Evolutionary conservation across 1,139 yeast genomes (phyloP), one percentile per base, ranked within the genome.

Genomic region (Kurtzmaniella quercitrusa): DNA sequence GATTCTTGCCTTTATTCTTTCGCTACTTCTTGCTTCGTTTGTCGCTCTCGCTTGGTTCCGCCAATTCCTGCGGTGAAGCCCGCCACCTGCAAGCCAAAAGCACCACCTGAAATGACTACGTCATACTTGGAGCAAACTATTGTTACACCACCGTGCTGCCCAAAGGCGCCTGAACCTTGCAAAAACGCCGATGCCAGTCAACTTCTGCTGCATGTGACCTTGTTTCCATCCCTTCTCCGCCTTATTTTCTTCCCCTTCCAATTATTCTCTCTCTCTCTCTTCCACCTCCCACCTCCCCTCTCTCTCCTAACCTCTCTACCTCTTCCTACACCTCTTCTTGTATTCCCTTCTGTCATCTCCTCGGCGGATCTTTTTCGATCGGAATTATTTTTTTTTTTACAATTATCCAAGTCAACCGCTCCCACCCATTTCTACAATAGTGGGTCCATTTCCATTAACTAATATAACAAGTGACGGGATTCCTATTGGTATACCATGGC

Each of bases 401-500:
- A 10, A 3, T 10, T 27, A 6, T 10, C 4, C 10, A 27, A 27
- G 5, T 27, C n/a, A 6, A 27, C 31, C 31, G 31, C 5, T n/a
- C 14, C 31, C 31, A 27, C 31, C 12, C 31, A 27, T 27, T 27
- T 10, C n/a, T n/a, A n/a, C n/a, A 27, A 11, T 27, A 6, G 10
- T 3, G 10, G 14, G 14, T n/a, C 31, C n/a, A 6, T 27, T 27
- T n/a, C 31, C n/a, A n/a, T n/a, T n/a, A n/a, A n/a, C n/a, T n/a
- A 10, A 10, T 10, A 10, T 4, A 11, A 27, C 5, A 6, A 27
- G 31, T 27, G 31, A 10, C 31, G 5, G 31, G 31, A 27, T 27
- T 12, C 31, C 10, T 27, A 27, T 10, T 12, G 38, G 15, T 19
- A 14, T n/a, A 42, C 27, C 34, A 66, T 67, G 72, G 53, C 68